A percentile compares a stretch with the other conserved stretches of the same genome.
Evolutionary conservation across 2,329 filamentous ascomycete genomes (phyloP).

Genomic region (Akanthomyces dipterigenus): DNA sequence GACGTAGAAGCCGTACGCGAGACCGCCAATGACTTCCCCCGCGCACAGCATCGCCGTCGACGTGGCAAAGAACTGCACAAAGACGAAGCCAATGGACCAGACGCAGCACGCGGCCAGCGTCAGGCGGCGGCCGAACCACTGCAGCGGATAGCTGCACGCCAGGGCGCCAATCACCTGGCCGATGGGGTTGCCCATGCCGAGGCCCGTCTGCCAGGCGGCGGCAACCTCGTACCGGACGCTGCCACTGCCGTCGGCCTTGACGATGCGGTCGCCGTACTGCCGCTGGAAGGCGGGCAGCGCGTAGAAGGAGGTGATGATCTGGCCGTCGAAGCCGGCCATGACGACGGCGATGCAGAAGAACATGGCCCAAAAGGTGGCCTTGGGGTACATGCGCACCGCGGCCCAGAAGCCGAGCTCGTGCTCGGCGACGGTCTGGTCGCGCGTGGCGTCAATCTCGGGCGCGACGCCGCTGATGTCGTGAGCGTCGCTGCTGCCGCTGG

Average conservation of each 20-base stretch:
- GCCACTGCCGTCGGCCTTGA: conserved; percentile 32
- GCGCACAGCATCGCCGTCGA: conserved; percentile 49
- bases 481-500: background rate
- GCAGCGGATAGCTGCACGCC: conserved; percentile 22
- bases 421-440: conserved; percentile 18
- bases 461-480: background rate
- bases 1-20: conserved; percentile 55
- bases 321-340: conserved; percentile 28
- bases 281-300: conserved; percentile 26
- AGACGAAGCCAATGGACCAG: conserved; percentile 46
- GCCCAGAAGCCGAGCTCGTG: conserved; percentile 25
- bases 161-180: conserved; percentile 41
- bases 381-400: conserved; percentile 30
- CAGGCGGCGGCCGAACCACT: conserved; percentile 36
- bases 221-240: conserved; percentile 38
- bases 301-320: conserved; percentile 33
- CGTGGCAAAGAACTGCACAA: conserved; percentile 57
- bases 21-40: conserved; percentile 53
- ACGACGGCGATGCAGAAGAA: conserved; percentile 24
- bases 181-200: conserved; percentile 37
- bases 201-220: conserved; percentile 42
- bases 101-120: conserved; percentile 38
- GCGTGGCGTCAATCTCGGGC: conserved; percentile 18
- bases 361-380: conserved; percentile 24
- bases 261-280: conserved; percentile 24